Conservation (phyloP, 345 rosid genomes). For the Fremontodendron californicum region DNA sequence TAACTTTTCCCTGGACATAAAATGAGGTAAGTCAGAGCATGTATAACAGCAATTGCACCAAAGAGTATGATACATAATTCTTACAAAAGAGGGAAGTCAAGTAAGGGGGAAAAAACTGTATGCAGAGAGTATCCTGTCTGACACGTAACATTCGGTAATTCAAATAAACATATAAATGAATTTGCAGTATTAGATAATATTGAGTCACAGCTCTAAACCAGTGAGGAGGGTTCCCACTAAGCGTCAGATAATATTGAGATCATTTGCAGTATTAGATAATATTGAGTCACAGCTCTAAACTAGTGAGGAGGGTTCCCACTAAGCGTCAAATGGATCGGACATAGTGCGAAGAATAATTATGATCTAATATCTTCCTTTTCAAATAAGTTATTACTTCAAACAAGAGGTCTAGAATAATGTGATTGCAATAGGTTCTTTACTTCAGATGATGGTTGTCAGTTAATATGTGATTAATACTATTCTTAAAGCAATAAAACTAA, state of each 20-base stretch:
- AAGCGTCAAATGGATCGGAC: background rate
- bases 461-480: background rate
- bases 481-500: conserved; percentile 7
- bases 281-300: background rate
- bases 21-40: conserved; percentile 20
- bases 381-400: background rate
- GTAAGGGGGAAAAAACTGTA: background rate
- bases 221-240: background rate
- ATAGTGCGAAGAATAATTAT: background rate
- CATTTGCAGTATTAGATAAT: background rate
- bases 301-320: background rate
- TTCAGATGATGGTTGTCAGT: background rate
- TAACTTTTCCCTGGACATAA: conserved; percentile 70
- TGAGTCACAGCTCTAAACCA: background rate
- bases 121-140: background rate
- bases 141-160: background rate
- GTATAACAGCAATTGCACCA: conserved; percentile 14
- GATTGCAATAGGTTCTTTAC: background rate
- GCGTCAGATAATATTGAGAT: too few relatives aligned
- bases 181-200: background rate
- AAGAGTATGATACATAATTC: background rate
- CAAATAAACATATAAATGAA: background rate
- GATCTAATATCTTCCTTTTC: background rate
- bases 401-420: background rate
- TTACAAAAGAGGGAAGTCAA: background rate